phyloP scores from a whole-genome alignment of 2,329 filamentous ascomycete genomes.

The Pestalotiopsis sp. region DNA sequence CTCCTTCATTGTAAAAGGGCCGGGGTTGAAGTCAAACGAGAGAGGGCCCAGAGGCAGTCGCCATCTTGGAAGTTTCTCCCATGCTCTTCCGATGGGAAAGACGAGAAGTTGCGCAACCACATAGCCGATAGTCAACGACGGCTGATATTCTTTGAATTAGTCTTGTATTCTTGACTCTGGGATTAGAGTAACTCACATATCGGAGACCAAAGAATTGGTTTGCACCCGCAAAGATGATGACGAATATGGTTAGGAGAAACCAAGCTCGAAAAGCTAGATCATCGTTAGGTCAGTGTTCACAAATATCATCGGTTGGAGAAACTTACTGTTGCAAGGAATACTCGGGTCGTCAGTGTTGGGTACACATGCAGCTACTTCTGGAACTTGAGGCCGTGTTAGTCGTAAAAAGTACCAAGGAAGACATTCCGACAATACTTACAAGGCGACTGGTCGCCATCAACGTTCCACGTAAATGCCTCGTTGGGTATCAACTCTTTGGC shows the following conservation, averaged over 20 bases:
- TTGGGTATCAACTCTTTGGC: conserved; percentile 33
- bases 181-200: conserved; percentile 25
- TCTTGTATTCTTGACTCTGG: neutral
- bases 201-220: conserved; percentile 39
- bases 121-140: conserved; percentile 35
- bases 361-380: conserved; percentile 38
- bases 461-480: conserved; percentile 39
- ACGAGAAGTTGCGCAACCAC: conserved; percentile 37
- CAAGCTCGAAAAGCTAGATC: conserved; percentile 31
- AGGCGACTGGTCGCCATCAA: conserved; percentile 38
- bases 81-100: conserved; percentile 35
- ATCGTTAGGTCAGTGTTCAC: neutral
- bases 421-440: conserved; percentile 24
- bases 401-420: neutral
- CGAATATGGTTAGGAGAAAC: conserved; percentile 31
- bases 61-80: conserved; percentile 32
- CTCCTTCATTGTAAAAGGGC: conserved; percentile 37
- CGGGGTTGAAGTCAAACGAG: conserved; percentile 23
- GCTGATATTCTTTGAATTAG: conserved; percentile 13
- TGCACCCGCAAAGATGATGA: conserved; percentile 35
- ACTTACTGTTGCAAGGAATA: conserved; percentile 33
- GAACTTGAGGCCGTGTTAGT: conserved; percentile 25
- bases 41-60: conserved; percentile 26
- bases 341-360: conserved; percentile 35
- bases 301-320: neutral